Conservation (phyloP, 306 rosid genomes). For the Sechiopsis laciniata region DNA sequence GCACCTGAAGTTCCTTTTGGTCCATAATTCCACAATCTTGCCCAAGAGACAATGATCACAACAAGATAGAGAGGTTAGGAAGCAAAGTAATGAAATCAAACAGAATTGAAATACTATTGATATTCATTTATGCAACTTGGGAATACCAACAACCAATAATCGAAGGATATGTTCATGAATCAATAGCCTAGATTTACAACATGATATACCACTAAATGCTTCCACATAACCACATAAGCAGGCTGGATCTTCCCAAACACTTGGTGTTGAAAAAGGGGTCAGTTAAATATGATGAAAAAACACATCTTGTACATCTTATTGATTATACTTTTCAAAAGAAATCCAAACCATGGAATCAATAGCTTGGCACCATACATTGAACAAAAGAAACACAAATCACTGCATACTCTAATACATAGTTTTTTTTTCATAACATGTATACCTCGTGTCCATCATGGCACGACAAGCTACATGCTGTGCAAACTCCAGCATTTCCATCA, state of each 20-base stretch:
- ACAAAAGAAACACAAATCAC: not conserved
- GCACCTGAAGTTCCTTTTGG: constrained; percentile 88
- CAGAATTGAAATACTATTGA: not conserved
- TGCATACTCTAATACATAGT: not conserved
- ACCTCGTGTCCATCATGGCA: constrained; percentile 99
- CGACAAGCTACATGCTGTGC: constrained; percentile 97
- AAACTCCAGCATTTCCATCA: constrained; percentile 95
- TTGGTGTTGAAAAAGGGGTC: not conserved
- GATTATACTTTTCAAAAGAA: not conserved
- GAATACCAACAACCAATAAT: not conserved
- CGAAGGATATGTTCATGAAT: not conserved
- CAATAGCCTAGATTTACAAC: not conserved
- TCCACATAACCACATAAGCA: not conserved
- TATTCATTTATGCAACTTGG: not conserved
- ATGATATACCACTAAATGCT: not conserved
- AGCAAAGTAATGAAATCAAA: not conserved
- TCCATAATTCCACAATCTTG: constrained; percentile 95
- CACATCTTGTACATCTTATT: not conserved
- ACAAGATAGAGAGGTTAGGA: not conserved
- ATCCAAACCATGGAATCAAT: not conserved
- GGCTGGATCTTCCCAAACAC: constrained; percentile 12
- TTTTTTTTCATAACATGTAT: not conserved
- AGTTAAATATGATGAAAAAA: not conserved
- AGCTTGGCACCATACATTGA: not conserved
- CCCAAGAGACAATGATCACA: not conserved